A percentile compares a stretch with the other conserved stretches of the same genome.
Conservation (phyloP, 2,329 filamentous ascomycete species). For the Fusarium sp. region DNA sequence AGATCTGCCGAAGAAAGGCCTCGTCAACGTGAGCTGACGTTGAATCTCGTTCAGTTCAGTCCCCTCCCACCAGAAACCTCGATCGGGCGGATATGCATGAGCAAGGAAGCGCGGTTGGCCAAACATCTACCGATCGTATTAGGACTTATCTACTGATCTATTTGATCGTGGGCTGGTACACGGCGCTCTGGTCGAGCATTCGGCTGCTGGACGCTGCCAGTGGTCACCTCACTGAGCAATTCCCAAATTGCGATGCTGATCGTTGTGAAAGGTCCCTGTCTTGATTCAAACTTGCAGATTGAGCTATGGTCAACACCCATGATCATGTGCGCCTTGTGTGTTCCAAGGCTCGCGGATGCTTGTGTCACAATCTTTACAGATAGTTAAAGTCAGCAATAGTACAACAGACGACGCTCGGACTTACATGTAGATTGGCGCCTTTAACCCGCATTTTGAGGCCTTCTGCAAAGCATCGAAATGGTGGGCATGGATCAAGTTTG, state of each 20-base stretch:
- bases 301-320: neutral
- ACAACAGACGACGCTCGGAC: neutral
- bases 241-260: fast-evolving
- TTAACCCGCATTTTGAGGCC: fast-evolving
- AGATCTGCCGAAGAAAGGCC: neutral
- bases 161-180: neutral
- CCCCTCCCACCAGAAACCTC: neutral
- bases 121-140: neutral
- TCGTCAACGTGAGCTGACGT: fast-evolving
- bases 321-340: fast-evolving
- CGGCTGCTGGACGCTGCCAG: fast-evolving
- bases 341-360: fast-evolving
- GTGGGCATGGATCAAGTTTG: fast-evolving
- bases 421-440: neutral
- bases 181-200: fast-evolving
- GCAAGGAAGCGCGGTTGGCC: neutral
- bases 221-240: fast-evolving
- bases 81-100: neutral
- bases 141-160: neutral
- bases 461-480: neutral
- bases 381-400: fast-evolving
- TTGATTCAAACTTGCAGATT: neutral
- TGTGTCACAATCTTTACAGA: neutral
- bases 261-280: fast-evolving
- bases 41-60: fast-evolving